Percentiles rank a stretch among this genome's conserved stretches.
These are phyloP conservation scores for Globisporangium mamillatum DNA, from an alignment of 352 stramenopile genomes.

Conservation along the genomic window DNA sequence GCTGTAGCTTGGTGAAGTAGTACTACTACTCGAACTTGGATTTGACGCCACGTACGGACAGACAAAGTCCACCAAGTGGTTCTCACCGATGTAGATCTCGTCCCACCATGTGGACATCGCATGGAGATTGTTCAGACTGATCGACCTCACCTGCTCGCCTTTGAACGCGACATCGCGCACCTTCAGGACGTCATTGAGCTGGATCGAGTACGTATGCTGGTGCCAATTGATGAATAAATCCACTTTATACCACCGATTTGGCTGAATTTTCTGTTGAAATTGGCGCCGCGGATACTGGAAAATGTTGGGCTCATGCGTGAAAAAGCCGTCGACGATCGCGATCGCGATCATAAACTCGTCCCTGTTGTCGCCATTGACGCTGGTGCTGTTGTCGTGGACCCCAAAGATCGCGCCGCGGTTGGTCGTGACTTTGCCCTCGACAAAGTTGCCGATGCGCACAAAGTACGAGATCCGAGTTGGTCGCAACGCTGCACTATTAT, in stretches of 20 bases:
- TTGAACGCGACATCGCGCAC: slow-evolving; percentile 60
- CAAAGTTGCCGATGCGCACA: slow-evolving; percentile 53
- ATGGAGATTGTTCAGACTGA: slow-evolving; percentile 86
- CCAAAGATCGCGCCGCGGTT: slow-evolving; percentile 71
- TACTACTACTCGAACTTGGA: not conserved
- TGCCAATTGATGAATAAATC: slow-evolving; percentile 92
- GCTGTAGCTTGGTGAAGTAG: not conserved
- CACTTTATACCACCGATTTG: slow-evolving; percentile 93
- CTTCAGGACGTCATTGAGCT: slow-evolving; percentile 89
- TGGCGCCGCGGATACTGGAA: slow-evolving; percentile 46
- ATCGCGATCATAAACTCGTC: slow-evolving; percentile 65
- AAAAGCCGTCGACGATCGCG: slow-evolving; percentile 59
- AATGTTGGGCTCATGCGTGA: slow-evolving; percentile 72
- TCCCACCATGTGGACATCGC: slow-evolving; percentile 92
- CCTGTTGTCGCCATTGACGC: slow-evolving; percentile 19
- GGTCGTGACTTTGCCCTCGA: slow-evolving; percentile 32
- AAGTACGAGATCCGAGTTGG: slow-evolving; percentile 80
- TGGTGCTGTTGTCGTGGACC: slow-evolving; percentile 23
- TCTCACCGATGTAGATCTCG: slow-evolving; percentile 93
- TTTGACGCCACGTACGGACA: slow-evolving; percentile 57
- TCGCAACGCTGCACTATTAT: slow-evolving; percentile 11
- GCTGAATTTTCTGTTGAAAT: slow-evolving; percentile 56
- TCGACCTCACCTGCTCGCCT: slow-evolving; percentile 30
- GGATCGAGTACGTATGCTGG: slow-evolving; percentile 75
- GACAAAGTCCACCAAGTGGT: slow-evolving; percentile 89